Evolutionary conservation across 148 eudicot species (phyloP), one percentile per base, ranked within the genome.

Genomic region (Mesembryanthemum crystallinum): DNA sequence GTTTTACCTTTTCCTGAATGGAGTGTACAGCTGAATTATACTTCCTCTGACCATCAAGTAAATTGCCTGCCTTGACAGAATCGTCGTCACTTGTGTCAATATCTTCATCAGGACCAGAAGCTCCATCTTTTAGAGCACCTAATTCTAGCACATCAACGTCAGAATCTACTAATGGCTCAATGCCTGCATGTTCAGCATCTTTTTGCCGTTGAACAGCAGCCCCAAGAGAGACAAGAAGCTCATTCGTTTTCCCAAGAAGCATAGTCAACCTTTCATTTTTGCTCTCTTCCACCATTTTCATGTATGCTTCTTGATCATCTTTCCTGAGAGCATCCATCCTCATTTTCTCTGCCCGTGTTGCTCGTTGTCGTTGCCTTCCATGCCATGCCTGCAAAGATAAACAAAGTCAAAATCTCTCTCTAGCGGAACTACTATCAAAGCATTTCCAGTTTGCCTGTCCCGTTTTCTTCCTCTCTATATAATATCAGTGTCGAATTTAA

Each of bases 171-270:
- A 88, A 82, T 54, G 92, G 87, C 78, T 92, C 97, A 78, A 86
- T 83, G 70, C 94, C 91, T 43, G 82, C 32, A 83, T 90, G 88
- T 61, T 88, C 92, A 49, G 99, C 94, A 87, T 95, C 97, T 83
- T 89, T 95, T 79, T 95, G 97, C 29, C 99, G 92, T 85, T 91
- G 98, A 78, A 95, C 99, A 59, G 99, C 99, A 82, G 99, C 99
- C 76, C 99, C 99, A 75, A 95, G 84, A 73, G 91, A 84, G 58
- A 82, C 99, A 64, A 95, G 87, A 27, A 95, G 98, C 11, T 95
- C 99, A 81, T 95, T 95, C 45, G 99, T 95, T 86, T 95, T 95
- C 64, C 94, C 98, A 25, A 95, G 86, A 80, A 95, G 98, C 94
- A 91, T 89, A 32, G 92, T 92, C 79, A 95, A 77, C 68, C 99